A percentile compares a stretch with the other conserved stretches of the same genome.
These are phyloP conservation scores for Microdochium nivale DNA, from an alignment of 2,329 filamentous ascomycete species.

Conservation along the genomic window DNA sequence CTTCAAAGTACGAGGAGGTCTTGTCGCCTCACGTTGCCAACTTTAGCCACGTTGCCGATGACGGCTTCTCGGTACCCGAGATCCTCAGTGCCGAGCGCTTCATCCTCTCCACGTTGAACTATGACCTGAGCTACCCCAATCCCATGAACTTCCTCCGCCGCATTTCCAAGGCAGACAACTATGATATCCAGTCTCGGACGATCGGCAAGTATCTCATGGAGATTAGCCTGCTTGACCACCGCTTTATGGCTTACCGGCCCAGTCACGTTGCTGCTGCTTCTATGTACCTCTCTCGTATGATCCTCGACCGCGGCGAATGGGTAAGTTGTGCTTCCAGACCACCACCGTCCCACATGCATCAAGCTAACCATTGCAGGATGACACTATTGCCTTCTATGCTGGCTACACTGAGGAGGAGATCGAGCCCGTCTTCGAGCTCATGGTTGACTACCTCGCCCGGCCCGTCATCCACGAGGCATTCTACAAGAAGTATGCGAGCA, in stretches of 20 bases:
- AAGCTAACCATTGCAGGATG: constrained; percentile 49
- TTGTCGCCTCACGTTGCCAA: constrained; percentile 94
- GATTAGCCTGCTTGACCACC: constrained; percentile 90
- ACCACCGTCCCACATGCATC: constrained; percentile 9
- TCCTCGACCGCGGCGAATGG: constrained; percentile 87
- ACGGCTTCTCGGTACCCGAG: constrained; percentile 90
- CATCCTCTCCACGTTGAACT: constrained; percentile 82
- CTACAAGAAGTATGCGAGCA: constrained; percentile 99
- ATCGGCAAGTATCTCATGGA: constrained; percentile 97
- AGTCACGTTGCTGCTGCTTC: constrained; percentile 86
- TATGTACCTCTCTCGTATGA: constrained; percentile 90
- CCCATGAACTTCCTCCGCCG: constrained; percentile 99
- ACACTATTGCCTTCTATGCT: constrained; percentile 80
- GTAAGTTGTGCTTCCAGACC: constrained; percentile 39
- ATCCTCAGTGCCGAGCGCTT: constrained; percentile 97
- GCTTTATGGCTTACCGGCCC: constrained; percentile 82
- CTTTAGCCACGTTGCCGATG: constrained; percentile 94
- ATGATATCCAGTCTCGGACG: constrained; percentile 95
- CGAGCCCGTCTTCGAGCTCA: constrained; percentile 81
- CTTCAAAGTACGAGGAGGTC: constrained; percentile 97
- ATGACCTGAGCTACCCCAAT: constrained; percentile 97
- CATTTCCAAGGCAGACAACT: constrained; percentile 98
- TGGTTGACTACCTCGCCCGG: constrained; percentile 92
- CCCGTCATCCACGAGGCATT: constrained; percentile 93
- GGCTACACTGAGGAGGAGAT: constrained; percentile 93